Percentiles rank a stretch among this genome's conserved stretches.
Evolutionary conservation across 2,329 filamentous ascomycete species (phyloP).

Genomic region (Aspergillus ibericus): DNA sequence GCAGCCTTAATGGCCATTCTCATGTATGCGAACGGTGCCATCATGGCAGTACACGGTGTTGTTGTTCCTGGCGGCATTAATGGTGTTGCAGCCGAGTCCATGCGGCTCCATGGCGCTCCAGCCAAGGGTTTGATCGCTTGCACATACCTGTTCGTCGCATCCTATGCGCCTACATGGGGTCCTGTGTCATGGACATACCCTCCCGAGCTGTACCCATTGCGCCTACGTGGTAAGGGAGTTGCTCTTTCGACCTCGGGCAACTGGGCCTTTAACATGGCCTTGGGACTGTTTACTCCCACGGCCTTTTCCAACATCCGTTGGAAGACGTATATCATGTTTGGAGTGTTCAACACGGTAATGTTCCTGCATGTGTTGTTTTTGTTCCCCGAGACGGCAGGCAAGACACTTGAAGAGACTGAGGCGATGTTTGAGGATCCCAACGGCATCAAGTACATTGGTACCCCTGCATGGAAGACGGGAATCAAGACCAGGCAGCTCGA

Average conservation of each 20-base stretch:
- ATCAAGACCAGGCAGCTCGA: constrained; percentile 19
- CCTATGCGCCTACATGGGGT: constrained; percentile 64
- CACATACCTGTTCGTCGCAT: constrained; percentile 63
- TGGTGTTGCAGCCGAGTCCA: constrained; percentile 37
- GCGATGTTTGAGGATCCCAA: constrained; percentile 59
- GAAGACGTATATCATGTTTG: constrained; percentile 70
- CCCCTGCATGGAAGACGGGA: constrained; percentile 44
- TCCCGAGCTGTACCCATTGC: constrained; percentile 52
- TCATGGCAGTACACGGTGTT: constrained; percentile 40
- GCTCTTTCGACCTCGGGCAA: constrained; percentile 59
- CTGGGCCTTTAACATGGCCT: constrained; percentile 56
- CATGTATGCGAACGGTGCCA: constrained; percentile 46
- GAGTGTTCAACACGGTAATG: constrained; percentile 64
- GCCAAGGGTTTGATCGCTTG: constrained; percentile 67
- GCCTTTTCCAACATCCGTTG: constrained; percentile 53
- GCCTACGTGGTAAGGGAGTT: constrained; percentile 61
- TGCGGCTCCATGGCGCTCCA: constrained; percentile 42
- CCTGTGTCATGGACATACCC: constrained; percentile 59
- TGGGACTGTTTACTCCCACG: constrained; percentile 51
- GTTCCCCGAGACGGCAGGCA: constrained; percentile 68
- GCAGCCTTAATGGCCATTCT: constrained; percentile 61
- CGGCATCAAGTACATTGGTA: constrained; percentile 28
- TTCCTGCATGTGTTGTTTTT: constrained; percentile 65
- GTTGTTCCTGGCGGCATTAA: constrained; percentile 44
- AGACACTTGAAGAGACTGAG: constrained; percentile 74